phyloP scores from a whole-genome alignment of 2,329 filamentous ascomycete genomes.

The Clonostachys sp. region DNA sequence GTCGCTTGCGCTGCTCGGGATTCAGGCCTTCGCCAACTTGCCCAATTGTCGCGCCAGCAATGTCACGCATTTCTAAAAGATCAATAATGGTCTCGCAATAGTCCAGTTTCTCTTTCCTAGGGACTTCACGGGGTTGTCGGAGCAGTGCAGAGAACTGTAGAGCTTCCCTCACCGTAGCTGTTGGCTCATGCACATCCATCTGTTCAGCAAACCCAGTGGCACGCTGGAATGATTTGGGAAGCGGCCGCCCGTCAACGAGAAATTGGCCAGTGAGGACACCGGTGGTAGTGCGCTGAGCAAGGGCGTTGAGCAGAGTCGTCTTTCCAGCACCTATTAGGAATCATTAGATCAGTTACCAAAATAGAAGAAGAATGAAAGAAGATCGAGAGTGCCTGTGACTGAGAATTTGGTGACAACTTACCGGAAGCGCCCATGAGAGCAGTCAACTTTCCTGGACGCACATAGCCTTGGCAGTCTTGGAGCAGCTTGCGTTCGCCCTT shows the following conservation, averaged over 20 bases:
- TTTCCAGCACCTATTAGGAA: slow-evolving; percentile 49
- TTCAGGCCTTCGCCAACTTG: slow-evolving; percentile 54
- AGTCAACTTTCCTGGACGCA: slow-evolving; percentile 75
- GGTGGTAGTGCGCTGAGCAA: slow-evolving; percentile 72
- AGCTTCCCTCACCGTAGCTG: slow-evolving; percentile 62
- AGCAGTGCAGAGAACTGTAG: slow-evolving; percentile 62
- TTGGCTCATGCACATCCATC: slow-evolving; percentile 63
- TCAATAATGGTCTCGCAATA: slow-evolving; percentile 68
- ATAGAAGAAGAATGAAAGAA: background rate
- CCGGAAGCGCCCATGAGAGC: slow-evolving; percentile 66
- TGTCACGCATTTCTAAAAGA: slow-evolving; percentile 62
- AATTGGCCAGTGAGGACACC: slow-evolving; percentile 75
- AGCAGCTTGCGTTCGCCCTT: slow-evolving; percentile 64
- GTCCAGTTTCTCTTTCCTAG: slow-evolving; percentile 57
- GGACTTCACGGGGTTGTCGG: slow-evolving; percentile 52
- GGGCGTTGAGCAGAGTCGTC: slow-evolving; percentile 68
- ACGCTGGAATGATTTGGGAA: slow-evolving; percentile 73
- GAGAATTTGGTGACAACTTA: slow-evolving; percentile 9
- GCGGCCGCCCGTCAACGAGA: slow-evolving; percentile 68
- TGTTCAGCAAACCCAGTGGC: slow-evolving; percentile 69
- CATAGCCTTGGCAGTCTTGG: slow-evolving; percentile 77
- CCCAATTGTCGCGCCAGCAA: slow-evolving; percentile 63
- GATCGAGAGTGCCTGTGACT: background rate
- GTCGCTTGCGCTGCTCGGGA: slow-evolving; percentile 51
- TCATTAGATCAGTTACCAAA: slow-evolving; percentile 7